Conservation (phyloP, 1,284 basidiomycete species). For the Cutaneotrichosporon arboriforme region DNA sequence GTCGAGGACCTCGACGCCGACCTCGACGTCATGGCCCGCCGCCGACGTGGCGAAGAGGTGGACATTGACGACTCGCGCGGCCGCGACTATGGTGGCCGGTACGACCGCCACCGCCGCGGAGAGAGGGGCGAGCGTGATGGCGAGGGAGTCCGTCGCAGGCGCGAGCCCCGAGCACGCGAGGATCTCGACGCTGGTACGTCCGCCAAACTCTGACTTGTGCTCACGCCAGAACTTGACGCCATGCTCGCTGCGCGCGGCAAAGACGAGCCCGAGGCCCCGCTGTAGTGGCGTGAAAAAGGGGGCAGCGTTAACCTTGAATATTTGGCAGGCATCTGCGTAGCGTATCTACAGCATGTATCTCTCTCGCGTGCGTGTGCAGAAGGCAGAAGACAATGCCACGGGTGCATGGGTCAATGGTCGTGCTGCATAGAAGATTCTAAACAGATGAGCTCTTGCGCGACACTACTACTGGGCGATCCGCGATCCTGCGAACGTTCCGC, state of each 20-base stretch:
- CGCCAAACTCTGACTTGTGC: background rate
- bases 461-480: too few relatives aligned
- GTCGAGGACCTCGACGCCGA: constrained; percentile 40
- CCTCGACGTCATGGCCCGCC: constrained; percentile 29
- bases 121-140: constrained; percentile 7
- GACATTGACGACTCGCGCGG: background rate
- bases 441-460: too few relatives aligned
- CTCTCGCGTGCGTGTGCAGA: too few relatives aligned
- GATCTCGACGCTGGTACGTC: constrained; percentile 40
- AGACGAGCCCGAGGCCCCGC: too few relatives aligned
- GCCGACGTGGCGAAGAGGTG: constrained; percentile 16
- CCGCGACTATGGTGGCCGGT: constrained; percentile 3
- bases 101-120: background rate
- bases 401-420: too few relatives aligned
- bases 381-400: too few relatives aligned
- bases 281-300: too few relatives aligned
- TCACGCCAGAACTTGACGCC: constrained; percentile 21
- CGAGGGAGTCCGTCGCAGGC: constrained; percentile 7
- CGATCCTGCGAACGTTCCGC: too few relatives aligned
- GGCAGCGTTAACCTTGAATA: too few relatives aligned
- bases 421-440: too few relatives aligned
- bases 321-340: too few relatives aligned
- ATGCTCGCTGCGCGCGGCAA: constrained; percentile 13
- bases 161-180: constrained; percentile 16
- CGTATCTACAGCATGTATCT: too few relatives aligned